These are phyloP conservation scores for Verticillium klebahnii DNA, from an alignment of 2,329 filamentous ascomycete species.

Conservation along the genomic window DNA sequence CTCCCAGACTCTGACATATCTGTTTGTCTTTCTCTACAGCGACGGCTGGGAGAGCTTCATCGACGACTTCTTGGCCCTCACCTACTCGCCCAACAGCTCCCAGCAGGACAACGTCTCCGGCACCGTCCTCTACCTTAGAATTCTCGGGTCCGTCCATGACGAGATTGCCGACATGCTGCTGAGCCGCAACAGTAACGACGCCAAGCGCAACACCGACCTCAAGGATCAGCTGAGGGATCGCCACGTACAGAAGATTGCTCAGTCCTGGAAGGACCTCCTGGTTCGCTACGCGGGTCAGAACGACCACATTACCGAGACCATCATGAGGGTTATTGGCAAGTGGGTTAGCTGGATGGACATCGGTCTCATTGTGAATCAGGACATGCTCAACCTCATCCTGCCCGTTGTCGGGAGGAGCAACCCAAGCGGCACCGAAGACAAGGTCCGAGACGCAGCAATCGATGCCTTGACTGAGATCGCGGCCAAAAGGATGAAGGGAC, in stretches of 20 bases:
- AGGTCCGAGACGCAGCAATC: conserved; percentile 83
- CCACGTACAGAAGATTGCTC: conserved; percentile 83
- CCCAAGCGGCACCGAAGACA: conserved; percentile 60
- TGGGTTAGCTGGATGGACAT: conserved; percentile 99
- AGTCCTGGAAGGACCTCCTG: conserved; percentile 89
- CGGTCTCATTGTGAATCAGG: conserved; percentile 82
- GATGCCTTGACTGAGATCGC: conserved; percentile 95
- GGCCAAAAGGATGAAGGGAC: conserved; percentile 93
- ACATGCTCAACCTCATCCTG: conserved; percentile 79
- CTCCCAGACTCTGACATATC: conserved; percentile 88
- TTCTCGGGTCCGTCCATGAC: conserved; percentile 87
- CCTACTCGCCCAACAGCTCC: conserved; percentile 55
- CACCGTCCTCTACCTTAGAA: conserved; percentile 81
- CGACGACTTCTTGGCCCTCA: conserved; percentile 80
- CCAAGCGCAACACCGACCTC: conserved; percentile 80
- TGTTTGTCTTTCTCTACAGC: conserved; percentile 84
- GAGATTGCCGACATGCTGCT: conserved; percentile 94
- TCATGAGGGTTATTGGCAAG: conserved; percentile 84
- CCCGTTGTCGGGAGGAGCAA: conserved; percentile 78
- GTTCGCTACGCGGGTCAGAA: conserved; percentile 68
- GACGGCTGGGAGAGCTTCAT: conserved; percentile 86
- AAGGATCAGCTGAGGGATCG: conserved; percentile 86
- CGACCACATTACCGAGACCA: conserved; percentile 76
- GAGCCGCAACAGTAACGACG: conserved; percentile 70
- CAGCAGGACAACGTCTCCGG: conserved; percentile 66